Evolutionary conservation across 148 eudicot genomes (phyloP), one percentile per base, ranked within the genome.

Genomic region (Vaccinium darrowii): DNA sequence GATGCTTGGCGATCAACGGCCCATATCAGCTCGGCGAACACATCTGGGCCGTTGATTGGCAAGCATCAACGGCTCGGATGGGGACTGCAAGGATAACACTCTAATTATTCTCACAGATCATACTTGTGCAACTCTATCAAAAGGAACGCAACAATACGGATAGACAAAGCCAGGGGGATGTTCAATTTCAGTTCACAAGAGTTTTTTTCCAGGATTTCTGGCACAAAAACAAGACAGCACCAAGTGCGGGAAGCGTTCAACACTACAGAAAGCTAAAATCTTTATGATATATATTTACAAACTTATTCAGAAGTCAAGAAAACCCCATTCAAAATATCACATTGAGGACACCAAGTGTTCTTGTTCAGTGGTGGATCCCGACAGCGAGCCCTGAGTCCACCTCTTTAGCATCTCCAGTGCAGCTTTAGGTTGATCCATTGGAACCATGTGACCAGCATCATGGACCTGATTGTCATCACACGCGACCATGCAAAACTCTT

Each of bases 371-470:
- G 87, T 69, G 18, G 79, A 16, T 81, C 76, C 53, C 0, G 92
- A 83, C 84, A 94, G 91, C 33, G 94, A 86, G 78, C 92, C 93
- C 73, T 73, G 76, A 47, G 84, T 95, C 98, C 98, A 95, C 84
- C 94, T 87, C 90, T 84, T 93, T 74, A 95, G 89, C 98, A 95
- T 95, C 87, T 93, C 93, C 23, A 93, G 81, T 5, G 98, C 90
- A 71, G 94, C 92, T 85, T 91, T 94, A 23, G 98, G 98, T 81
- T 95, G 98, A 87, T 95, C 98, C 98, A 94, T 95, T 5, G 98
- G 98, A 84, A 95, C 98, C 98, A 95, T 95, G 89, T 95, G 98
- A 52, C 98, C 98, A 67, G 98, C 94, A 86, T 95, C 92, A 85
- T 91, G 93, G 13, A 95, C 98, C 98, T 95, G 90, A 86, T 25